Evolutionary conservation across 148 eudicot species (phyloP).

Genomic region (Chenopodium berlandieri): DNA sequence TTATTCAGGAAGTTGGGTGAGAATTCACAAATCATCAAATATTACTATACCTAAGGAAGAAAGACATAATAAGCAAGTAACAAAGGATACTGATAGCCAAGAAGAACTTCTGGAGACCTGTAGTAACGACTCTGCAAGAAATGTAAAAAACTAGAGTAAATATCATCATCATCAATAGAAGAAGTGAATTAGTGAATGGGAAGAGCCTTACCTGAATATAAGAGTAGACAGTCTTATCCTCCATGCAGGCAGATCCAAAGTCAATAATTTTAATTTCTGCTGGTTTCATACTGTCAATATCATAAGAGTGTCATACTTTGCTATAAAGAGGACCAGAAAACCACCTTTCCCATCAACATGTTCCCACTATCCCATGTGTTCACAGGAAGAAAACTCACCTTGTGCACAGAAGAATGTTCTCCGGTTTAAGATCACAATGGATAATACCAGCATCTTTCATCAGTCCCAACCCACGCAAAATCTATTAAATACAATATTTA

Average conservation of each 20-base stretch:
- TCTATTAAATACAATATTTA: slow-evolving; percentile 38
- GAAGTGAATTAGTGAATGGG: neutral
- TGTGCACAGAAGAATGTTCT: slow-evolving; percentile 88
- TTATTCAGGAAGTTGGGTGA: neutral
- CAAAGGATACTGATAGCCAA: slow-evolving; percentile 96
- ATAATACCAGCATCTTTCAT: slow-evolving; percentile 96
- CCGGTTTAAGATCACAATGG: slow-evolving; percentile 97
- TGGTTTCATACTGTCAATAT: slow-evolving; percentile 71
- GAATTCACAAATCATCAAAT: slow-evolving; percentile 6
- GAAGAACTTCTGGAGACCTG: slow-evolving; percentile 97
- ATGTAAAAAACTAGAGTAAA: slow-evolving; percentile 13
- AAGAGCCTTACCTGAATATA: slow-evolving; percentile 77
- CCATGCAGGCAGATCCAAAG: slow-evolving; percentile 99
- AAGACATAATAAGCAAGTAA: neutral
- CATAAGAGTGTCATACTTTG: slow-evolving; percentile 26
- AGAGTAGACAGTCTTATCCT: slow-evolving; percentile 91
- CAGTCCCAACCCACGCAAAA: slow-evolving; percentile 82
- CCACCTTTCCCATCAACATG: neutral
- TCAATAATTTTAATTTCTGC: slow-evolving; percentile 93
- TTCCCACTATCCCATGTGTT: neutral
- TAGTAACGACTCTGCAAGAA: slow-evolving; percentile 94
- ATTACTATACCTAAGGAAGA: neutral
- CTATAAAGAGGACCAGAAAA: slow-evolving; percentile 9
- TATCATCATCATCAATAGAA: slow-evolving; percentile 7
- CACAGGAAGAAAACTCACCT: slow-evolving; percentile 51